Conservation (phyloP, 257 asterid genomes). For the Anisodus tanguticus region DNA sequence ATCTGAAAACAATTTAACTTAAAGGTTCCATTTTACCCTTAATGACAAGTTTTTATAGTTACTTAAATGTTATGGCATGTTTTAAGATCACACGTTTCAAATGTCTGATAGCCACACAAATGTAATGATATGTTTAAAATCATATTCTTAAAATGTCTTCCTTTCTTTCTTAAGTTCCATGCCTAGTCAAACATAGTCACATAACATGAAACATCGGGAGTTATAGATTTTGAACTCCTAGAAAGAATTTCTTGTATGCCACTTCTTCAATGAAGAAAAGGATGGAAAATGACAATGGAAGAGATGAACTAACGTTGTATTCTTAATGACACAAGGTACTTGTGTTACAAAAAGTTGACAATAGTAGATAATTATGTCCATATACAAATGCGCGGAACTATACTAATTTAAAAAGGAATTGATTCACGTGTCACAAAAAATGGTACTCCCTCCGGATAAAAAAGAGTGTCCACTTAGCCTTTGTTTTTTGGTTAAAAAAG, state of each 20-base stretch:
- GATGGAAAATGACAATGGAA: neutral
- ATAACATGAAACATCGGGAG: neutral
- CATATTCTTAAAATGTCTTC: neutral
- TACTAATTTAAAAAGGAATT: neutral
- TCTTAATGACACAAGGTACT: neutral
- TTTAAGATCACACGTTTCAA: neutral
- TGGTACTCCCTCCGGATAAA: too few species aligned
- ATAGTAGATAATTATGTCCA: neutral
- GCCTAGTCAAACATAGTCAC: neutral
- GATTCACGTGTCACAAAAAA: neutral
- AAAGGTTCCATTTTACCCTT: neutral
- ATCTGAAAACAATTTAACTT: neutral
- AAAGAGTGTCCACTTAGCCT: too few species aligned
- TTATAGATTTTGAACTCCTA: conserved; percentile 6
- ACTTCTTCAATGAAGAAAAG: too few species aligned
- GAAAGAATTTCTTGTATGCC: neutral
- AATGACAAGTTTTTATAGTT: neutral
- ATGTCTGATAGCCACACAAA: neutral
- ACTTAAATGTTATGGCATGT: neutral
- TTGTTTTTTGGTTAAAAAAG: too few species aligned
- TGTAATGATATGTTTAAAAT: neutral
- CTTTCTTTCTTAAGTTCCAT: neutral
- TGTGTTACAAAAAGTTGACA: neutral
- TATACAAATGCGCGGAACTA: neutral
- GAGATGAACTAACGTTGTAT: neutral